A percentile compares a stretch with the other conserved stretches of the same genome.
These are phyloP conservation scores for Panellus pusillus DNA, from an alignment of 768 basidiomycete species.

Conservation along the genomic window DNA sequence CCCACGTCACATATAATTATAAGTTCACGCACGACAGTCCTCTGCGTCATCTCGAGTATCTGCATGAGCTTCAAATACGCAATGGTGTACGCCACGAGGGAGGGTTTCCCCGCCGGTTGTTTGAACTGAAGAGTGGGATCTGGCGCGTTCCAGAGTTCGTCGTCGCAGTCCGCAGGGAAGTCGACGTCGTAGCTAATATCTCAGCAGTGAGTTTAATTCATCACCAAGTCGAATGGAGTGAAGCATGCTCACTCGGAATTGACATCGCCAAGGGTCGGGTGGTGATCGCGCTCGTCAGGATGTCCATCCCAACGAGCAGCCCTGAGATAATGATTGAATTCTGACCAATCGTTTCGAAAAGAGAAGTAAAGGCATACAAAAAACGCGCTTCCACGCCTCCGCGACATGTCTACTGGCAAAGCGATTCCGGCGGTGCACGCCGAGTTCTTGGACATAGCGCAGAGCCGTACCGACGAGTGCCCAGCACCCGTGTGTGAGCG, in stretches of 20 bases:
- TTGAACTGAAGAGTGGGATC: constrained; percentile 58
- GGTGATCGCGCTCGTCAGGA: constrained; percentile 34
- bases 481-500: constrained; percentile 44
- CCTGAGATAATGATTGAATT: not conserved
- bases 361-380: constrained; percentile 31
- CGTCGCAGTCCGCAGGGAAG: constrained; percentile 56
- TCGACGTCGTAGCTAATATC: constrained; percentile 59
- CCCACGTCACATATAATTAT: too few relatives aligned
- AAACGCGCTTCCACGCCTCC: constrained; percentile 58
- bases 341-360: not conserved
- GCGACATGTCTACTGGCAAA: constrained; percentile 25
- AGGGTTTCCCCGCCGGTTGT: constrained; percentile 41
- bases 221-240: too few relatives aligned
- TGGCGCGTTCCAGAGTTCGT: constrained; percentile 43
- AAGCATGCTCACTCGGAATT: constrained; percentile 51
- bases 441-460: constrained; percentile 57
- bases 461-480: constrained; percentile 55
- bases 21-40: constrained; percentile 56
- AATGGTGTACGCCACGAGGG: constrained; percentile 50
- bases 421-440: constrained; percentile 46
- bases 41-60: constrained; percentile 58
- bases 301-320: constrained; percentile 22
- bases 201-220: too few relatives aligned
- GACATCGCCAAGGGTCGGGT: constrained; percentile 59
- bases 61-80: constrained; percentile 53